Base-by-base conservation (phyloP, 345 rosid genomes). In the Eucalyptus cladocalyx region DNA sequence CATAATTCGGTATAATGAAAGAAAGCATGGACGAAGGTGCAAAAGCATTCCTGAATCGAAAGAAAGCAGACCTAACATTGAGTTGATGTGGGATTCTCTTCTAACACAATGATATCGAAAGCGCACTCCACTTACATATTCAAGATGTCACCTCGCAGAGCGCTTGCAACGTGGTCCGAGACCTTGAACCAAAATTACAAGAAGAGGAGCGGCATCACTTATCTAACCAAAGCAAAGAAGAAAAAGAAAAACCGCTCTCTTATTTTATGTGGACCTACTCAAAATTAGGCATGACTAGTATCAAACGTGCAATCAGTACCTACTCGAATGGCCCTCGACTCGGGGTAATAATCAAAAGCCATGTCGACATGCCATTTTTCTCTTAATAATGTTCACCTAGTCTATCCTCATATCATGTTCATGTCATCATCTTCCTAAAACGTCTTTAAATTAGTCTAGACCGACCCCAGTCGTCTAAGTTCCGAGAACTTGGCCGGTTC, bases 191-290 rank as follows among this genome's bases (percentile, higher is more conserved):
- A 23, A 56, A 56, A 56, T 56, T 24, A 56, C 62, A 56, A 56
- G 62, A 56, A 24, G 62, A 56, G 62, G 62, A 56, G 62, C 10
- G 30, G 30, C 28, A 24, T 1, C 62, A 24, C 62, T 56, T 56
- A 56, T 24, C 62, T 56, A 56, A 10, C 30, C 37, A 65, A n/a
- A n/a, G 0, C 0, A n/a, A n/a, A 65, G 19, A 30, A 16, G 1
- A 65, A 65, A 15, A n/a, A 65, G 18, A 62, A 30, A 30, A 60
- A 60, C 7, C 32, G 12, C 65, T 12, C 15, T 62, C 72, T 62
- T 4, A 62, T 62, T 62, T 1, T 13, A 16, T n/a, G 18, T 28
- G 76, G 37, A n/a, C 37, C 76, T 15, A 65, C 5, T 65, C 76
- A 65, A 65, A 65, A n/a, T 65, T 8, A 65, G 76, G 76, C 76